phyloP scores from a whole-genome alignment of 2,329 filamentous ascomycete species.

The Nemania sp. region DNA sequence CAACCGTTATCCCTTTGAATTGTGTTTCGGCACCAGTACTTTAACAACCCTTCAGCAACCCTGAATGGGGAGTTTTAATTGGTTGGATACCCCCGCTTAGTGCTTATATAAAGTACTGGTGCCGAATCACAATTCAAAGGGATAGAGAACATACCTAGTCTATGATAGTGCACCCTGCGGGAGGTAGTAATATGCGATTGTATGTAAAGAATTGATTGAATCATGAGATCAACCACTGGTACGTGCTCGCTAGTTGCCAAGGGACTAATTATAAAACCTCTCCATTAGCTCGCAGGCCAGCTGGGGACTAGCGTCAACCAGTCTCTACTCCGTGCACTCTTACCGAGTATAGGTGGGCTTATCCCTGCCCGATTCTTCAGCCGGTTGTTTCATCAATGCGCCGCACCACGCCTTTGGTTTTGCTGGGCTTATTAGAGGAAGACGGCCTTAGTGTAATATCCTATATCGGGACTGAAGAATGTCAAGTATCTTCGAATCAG shows the following conservation, averaged over 20 bases:
- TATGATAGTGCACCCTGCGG: too few species aligned
- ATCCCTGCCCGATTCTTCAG: constrained; percentile 18
- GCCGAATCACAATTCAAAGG: too few species aligned
- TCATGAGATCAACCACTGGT: not conserved
- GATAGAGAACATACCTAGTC: too few species aligned
- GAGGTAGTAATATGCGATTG: too few species aligned
- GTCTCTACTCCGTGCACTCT: not conserved
- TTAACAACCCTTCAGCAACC: too few species aligned
- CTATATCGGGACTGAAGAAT: constrained; percentile 9
- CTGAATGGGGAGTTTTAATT: too few species aligned
- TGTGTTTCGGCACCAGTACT: too few species aligned
- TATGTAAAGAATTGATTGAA: not conserved
- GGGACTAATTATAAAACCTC: constrained; percentile 18
- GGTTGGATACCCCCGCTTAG: too few species aligned
- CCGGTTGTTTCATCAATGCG: constrained; percentile 29
- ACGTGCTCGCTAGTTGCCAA: constrained; percentile 1
- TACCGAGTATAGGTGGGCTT: constrained; percentile 4
- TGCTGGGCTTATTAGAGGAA: constrained; percentile 20
- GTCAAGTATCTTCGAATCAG: constrained; percentile 2
- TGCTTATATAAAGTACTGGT: too few species aligned
- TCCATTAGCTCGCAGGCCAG: constrained; percentile 9
- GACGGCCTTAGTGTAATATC: constrained; percentile 1
- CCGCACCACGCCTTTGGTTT: constrained; percentile 26
- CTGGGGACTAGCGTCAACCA: too few species aligned
- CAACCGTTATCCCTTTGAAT: too few species aligned